Base-by-base conservation (phyloP, 2,329 filamentous ascomycete species). In the Neopestalotiopsis rosae region DNA sequence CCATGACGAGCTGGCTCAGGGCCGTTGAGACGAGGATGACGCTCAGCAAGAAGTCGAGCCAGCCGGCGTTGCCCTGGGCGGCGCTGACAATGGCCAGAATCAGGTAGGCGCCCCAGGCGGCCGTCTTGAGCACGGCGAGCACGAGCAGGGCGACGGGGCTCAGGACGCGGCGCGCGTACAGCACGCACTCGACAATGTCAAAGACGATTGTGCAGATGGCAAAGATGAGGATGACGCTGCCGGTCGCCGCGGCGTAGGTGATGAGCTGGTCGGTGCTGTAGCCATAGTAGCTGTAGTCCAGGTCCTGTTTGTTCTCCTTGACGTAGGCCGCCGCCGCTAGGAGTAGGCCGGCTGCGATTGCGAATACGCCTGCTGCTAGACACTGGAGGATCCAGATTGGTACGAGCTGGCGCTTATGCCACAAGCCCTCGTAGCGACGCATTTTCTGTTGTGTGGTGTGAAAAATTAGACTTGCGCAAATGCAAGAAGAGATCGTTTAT, bases 371-470 rank as follows among this genome's bases (percentile, higher is more conserved):
- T 7, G 67, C 17, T 28, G 34, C 24, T 20, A 72, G 30, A 10
- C 71, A 67, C 40, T 74, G 70, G 4, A 74, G 32, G 28, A 73
- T 66, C 72, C 72, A 74, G 67, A 24, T 58, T 10, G 71, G 72
- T 12, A 74, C 59, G 12, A 72, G 59, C n/a, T 73, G 61, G 34
- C 69, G 69, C 67, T 72, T 72, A 38, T 68, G 69, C 71, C 72
- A 74, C 62, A 73, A 61, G 5, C 68, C 70, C 14, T 70, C 66
- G 68, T 67, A 70, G 5, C n/a, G 42, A 45, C 62, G 61, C 71
- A 72, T 72, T 63, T 28, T 65, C 24, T 20, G 56, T 13, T 45
- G 13, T 28, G n/a, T 59, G 20, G 7, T 59, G 30, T 59, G n/a
- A 6, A 32, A 9, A 14, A 2, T 30, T 59, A 9, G 24, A 24